These are phyloP conservation scores for Hypomontagnella submonticulosa DNA, from an alignment of 495 filamentous ascomycete species.

Conservation along the genomic window DNA sequence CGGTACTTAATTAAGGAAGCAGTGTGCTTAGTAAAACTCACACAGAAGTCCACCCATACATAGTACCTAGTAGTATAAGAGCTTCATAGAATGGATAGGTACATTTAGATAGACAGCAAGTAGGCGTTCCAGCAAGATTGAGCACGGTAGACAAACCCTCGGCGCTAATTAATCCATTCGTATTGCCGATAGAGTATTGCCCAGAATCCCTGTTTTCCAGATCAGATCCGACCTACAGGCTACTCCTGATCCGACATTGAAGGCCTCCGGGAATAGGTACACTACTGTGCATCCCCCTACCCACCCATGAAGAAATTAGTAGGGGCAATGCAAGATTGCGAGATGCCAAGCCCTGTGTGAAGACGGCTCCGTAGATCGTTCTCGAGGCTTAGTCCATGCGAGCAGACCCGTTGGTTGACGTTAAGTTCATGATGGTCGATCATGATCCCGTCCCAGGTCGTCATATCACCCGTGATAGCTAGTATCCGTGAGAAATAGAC, in stretches of 20 bases:
- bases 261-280: background rate
- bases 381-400: conserved; percentile 10
- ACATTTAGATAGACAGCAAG: too few relatives aligned
- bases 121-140: too few relatives aligned
- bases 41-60: too few relatives aligned
- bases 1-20: conserved; percentile 1
- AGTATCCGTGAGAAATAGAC: conserved; percentile 1
- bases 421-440: conserved; percentile 15
- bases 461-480: conserved; percentile 4
- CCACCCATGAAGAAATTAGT: conserved; percentile 4
- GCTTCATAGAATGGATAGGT: too few relatives aligned
- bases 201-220: too few relatives aligned
- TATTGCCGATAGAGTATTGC: too few relatives aligned
- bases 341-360: conserved; percentile 25
- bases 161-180: too few relatives aligned
- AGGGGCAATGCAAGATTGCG: background rate
- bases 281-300: background rate
- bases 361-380: conserved; percentile 27
- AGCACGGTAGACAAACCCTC: too few relatives aligned
- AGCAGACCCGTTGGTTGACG: conserved; percentile 2
- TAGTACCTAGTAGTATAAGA: too few relatives aligned
- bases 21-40: too few relatives aligned
- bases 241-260: background rate
- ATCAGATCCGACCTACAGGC: background rate
- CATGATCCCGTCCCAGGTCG: conserved; percentile 15